Conservation (phyloP, 345 rosid genomes). For the Moricandia arvensis region DNA sequence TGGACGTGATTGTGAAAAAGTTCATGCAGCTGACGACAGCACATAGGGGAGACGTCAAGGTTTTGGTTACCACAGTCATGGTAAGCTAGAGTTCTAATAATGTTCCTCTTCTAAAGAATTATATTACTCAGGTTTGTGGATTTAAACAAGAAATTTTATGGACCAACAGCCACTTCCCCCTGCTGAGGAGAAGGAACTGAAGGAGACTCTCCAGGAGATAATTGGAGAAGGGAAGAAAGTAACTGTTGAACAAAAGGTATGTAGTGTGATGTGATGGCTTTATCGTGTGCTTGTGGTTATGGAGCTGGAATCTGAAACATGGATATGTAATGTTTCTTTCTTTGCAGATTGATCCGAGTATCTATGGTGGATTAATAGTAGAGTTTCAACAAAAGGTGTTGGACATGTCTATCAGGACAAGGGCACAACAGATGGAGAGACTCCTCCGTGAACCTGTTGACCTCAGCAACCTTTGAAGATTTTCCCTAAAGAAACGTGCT, state of each 20-base stretch:
- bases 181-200: slow-evolving; percentile 83
- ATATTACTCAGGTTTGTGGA: neutral
- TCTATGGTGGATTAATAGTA: slow-evolving; percentile 85
- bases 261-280: slow-evolving; percentile 19
- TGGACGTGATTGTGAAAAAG: slow-evolving; percentile 62
- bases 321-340: neutral
- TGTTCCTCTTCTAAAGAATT: neutral
- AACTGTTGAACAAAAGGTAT: slow-evolving; percentile 79
- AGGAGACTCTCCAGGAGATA: slow-evolving; percentile 69
- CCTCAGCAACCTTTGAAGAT: slow-evolving; percentile 40
- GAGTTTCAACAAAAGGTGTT: slow-evolving; percentile 85
- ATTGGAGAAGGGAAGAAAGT: slow-evolving; percentile 81
- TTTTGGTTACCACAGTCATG: slow-evolving; percentile 70
- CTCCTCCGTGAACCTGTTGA: slow-evolving; percentile 71
- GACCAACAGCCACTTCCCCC: slow-evolving; percentile 72
- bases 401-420: slow-evolving; percentile 91
- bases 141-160: neutral
- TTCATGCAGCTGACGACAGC: slow-evolving; percentile 77
- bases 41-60: slow-evolving; percentile 79
- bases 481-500: neutral
- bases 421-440: slow-evolving; percentile 95
- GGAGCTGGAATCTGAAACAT: neutral
- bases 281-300: neutral
- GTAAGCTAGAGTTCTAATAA: slow-evolving; percentile 62
- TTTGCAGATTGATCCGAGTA: slow-evolving; percentile 80